Conservation (phyloP, 2,329 filamentous ascomycete species). For the Ascochyta clinopodiicola region DNA sequence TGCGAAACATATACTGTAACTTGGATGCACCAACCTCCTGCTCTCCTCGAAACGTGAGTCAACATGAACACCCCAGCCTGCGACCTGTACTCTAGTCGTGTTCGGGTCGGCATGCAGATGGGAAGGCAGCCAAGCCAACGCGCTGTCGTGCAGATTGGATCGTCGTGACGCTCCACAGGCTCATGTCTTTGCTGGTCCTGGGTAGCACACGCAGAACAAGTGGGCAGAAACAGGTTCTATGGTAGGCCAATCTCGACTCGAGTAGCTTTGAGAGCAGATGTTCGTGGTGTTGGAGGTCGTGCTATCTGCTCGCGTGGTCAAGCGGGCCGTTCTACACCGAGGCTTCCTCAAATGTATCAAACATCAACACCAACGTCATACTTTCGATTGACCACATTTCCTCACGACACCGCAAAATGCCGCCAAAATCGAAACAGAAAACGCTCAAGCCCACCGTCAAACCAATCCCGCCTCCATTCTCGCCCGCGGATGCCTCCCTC, state of each 20-base stretch:
- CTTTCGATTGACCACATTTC: background rate
- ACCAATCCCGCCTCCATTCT: conserved; percentile 20
- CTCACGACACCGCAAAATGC: conserved; percentile 16
- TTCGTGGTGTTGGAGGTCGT: background rate
- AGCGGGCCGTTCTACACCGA: conserved; percentile 13
- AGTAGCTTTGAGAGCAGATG: background rate
- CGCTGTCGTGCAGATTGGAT: background rate
- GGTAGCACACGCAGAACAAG: background rate
- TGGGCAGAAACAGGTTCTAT: background rate
- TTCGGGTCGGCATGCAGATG: background rate
- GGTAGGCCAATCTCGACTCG: background rate
- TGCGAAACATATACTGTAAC: conserved; percentile 1
- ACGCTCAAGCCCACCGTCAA: conserved; percentile 20
- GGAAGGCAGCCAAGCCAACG: background rate
- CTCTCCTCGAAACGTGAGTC: background rate
- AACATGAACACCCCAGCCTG: conserved; percentile 2
- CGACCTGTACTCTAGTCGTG: background rate
- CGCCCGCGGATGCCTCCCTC: conserved; percentile 66
- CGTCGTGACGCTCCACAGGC: background rate
- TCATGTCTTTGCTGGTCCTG: background rate
- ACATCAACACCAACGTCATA: conserved; percentile 17
- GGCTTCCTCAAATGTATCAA: background rate
- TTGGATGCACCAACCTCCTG: conserved; percentile 2
- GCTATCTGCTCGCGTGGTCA: background rate
- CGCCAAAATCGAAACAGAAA: conserved; percentile 30